These are phyloP conservation scores for Magnaporthiopsis rhizophila DNA, from an alignment of 2,329 filamentous ascomycete species.

Conservation along the genomic window DNA sequence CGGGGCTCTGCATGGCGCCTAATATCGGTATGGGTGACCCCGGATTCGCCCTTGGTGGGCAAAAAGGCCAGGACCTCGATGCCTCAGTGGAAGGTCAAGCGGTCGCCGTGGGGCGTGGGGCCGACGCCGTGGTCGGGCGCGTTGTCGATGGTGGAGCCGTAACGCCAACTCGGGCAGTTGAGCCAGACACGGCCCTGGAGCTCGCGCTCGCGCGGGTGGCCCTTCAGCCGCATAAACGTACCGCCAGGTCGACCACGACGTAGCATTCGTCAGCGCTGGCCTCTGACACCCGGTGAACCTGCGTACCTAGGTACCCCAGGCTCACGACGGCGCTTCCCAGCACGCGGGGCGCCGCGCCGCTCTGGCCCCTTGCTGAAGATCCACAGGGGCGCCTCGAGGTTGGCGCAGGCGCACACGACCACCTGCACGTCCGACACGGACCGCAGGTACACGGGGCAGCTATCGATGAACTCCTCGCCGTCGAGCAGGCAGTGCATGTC, in stretches of 20 bases:
- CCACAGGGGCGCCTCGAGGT: constrained; percentile 33
- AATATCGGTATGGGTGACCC: constrained; percentile 39
- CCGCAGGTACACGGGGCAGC: constrained; percentile 25
- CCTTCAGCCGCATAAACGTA: constrained; percentile 41
- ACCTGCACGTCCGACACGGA: constrained; percentile 33
- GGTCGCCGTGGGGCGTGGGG: constrained; percentile 35
- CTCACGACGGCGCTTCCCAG: constrained; percentile 42
- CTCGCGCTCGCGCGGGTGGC: constrained; percentile 34
- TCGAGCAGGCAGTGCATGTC: constrained; percentile 31
- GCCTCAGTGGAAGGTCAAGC: constrained; percentile 27
- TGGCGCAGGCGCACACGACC: constrained; percentile 20
- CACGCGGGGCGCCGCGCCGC: constrained; percentile 45
- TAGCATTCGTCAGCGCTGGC: constrained; percentile 41
- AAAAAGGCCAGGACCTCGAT: constrained; percentile 24
- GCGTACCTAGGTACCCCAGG: constrained; percentile 26
- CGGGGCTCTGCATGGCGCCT: constrained; percentile 33
- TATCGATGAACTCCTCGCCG: constrained; percentile 33
- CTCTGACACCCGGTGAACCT: constrained; percentile 45
- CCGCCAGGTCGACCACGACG: constrained; percentile 46
- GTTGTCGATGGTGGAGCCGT: constrained; percentile 36
- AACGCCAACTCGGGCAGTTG: constrained; percentile 31
- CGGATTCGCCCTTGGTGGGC: constrained; percentile 24
- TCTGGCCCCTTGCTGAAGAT: constrained; percentile 42
- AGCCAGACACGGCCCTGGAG: constrained; percentile 31
- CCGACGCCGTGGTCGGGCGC: constrained; percentile 36